A percentile compares a stretch with the other conserved stretches of the same genome.
phyloP scores from a whole-genome alignment of 805 yeast species.

The Saitoella complicata region DNA sequence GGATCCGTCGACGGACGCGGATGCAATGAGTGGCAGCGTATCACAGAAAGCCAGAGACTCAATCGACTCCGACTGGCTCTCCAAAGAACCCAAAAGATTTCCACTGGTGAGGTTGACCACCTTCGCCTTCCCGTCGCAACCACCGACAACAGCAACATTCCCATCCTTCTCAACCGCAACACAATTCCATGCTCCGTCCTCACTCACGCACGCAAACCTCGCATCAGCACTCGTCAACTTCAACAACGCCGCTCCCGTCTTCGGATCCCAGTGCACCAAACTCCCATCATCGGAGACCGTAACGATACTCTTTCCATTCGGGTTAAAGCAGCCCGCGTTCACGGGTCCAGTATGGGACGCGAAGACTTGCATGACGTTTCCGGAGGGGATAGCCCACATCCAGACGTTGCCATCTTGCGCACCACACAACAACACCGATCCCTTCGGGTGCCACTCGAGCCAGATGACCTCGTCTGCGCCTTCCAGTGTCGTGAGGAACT shows the following conservation, averaged over 20 bases:
- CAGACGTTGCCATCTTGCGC: constrained; percentile 86
- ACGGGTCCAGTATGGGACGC: constrained; percentile 61
- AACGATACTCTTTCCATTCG: constrained; percentile 30
- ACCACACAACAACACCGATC: constrained; percentile 78
- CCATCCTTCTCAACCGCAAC: constrained; percentile 81
- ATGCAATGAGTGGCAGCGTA: constrained; percentile 48
- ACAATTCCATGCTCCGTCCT: constrained; percentile 33
- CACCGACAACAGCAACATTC: constrained; percentile 57
- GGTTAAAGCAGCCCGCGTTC: constrained; percentile 62
- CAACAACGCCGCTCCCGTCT: constrained; percentile 54
- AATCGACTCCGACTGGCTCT: constrained; percentile 19
- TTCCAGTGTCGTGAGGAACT: constrained; percentile 46
- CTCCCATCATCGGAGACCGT: constrained; percentile 77
- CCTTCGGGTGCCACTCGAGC: constrained; percentile 65
- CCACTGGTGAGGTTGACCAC: constrained; percentile 38
- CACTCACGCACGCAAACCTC: constrained; percentile 67
- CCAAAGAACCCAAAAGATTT: constrained; percentile 31
- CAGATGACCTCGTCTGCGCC: constrained; percentile 85
- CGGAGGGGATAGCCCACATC: constrained; percentile 61
- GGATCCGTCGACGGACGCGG: constrained; percentile 81
- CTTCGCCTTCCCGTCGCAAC: constrained; percentile 45
- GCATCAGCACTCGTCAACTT: constrained; percentile 42
- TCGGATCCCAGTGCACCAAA: constrained; percentile 80
- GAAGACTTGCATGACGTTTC: constrained; percentile 32
- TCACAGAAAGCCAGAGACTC: constrained; percentile 78